Evolutionary conservation across 352 stramenopile species (phyloP), one percentile per base, ranked within the genome.

Genomic region (Blastocystis sp.): DNA sequence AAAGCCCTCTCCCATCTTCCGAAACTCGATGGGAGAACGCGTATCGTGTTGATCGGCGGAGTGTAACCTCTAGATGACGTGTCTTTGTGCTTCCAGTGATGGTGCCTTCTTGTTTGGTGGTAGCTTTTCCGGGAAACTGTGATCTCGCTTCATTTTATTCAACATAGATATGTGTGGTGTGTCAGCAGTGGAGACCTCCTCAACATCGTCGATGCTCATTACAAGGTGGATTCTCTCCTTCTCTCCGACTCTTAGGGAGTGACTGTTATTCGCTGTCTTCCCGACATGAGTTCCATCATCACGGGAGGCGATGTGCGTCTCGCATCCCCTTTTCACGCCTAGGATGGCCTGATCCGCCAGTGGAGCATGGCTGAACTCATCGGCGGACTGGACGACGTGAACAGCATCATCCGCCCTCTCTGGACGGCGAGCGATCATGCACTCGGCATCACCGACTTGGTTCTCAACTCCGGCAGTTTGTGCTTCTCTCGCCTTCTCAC

Each of bases 391-490:
- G 71, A 81, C 43, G 71, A 81, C 48, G 71, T 81, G 28, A 81
- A 81, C 45, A 21, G 48, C 19, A 21, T 54, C 2, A 65, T 81
- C 17, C 64, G 66, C 7, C 71, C 71, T 28, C 21, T 81, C 21
- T 81, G 71, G 71, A 81, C 71, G 48, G 71, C 66, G 3, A 81
- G 71, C 43, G 71, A 81, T 19, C 71, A 81, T 65, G 17, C 71
- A 19, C 48, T 81, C 10, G 28, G 40, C 38, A 65, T 81, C 17
- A 81, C 71, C n/a, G 71, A 81, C 66, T 40, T 81, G 19, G 71
- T 54, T 0, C 3, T 81, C 66, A 14, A 40, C 24, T 81, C 71
- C 28, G 71, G 71, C 38, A 81, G 71, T 64, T 63, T 7, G 42
- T n/a, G 38, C 10, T 63, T 42, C 7, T 3, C 52, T 19, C 34